A percentile compares a stretch with the other conserved stretches of the same genome.
Conservation (phyloP, 331 rosid species). For the Rhamnella rubrinervis region DNA sequence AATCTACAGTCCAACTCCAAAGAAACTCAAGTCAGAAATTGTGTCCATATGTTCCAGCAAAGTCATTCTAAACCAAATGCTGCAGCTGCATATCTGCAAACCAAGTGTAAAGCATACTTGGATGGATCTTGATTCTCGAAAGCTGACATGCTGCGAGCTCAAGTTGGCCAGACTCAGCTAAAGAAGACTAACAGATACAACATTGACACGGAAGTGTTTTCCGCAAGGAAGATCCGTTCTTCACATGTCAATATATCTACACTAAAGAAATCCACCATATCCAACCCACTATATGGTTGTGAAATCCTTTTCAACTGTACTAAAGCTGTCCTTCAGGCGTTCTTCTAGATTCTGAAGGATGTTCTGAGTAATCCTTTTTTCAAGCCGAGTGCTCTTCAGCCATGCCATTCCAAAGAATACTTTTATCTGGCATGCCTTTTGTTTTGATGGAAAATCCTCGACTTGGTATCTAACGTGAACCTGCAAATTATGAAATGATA, state of each 20-base stretch:
- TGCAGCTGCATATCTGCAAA: too few species aligned
- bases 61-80: too few species aligned
- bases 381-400: slow-evolving; percentile 79
- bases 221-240: neutral
- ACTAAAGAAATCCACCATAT: slow-evolving; percentile 4
- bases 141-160: neutral
- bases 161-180: neutral
- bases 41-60: too few species aligned
- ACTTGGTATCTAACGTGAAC: slow-evolving; percentile 73
- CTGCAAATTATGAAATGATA: slow-evolving; percentile 48
- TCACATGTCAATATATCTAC: neutral
- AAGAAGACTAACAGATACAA: neutral
- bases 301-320: slow-evolving; percentile 68
- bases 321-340: slow-evolving; percentile 58
- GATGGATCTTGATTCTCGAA: too few species aligned
- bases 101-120: too few species aligned
- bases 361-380: slow-evolving; percentile 74
- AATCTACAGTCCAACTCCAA: too few species aligned
- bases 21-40: too few species aligned
- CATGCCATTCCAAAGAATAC: slow-evolving; percentile 82
- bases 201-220: neutral
- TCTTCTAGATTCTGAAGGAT: slow-evolving; percentile 70
- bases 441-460: slow-evolving; percentile 54
- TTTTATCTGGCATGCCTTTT: slow-evolving; percentile 54
- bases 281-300: slow-evolving; percentile 30